Evolutionary conservation across 2,329 filamentous ascomycete species (phyloP), one percentile per base, ranked within the genome.

Genomic region (Blastomyces parvus): DNA sequence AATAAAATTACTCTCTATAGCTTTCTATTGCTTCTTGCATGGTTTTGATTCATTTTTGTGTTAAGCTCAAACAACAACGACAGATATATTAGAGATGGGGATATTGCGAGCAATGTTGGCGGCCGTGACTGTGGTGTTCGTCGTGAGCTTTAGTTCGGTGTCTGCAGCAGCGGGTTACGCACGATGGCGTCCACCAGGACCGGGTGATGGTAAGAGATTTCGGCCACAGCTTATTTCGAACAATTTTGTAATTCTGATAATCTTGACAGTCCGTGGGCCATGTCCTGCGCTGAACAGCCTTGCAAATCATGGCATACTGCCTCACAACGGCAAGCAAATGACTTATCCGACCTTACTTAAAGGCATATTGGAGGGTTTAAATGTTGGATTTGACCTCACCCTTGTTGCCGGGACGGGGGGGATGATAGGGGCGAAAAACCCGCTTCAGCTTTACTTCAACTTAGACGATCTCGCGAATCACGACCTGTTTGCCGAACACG

Each of bases 401-500:
- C 71, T 67, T 1, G 56, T 67, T n/a, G 62, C 75, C 13, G 68
- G 69, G 27, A 56, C 44, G 11, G 68, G 65, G 14, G 74, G 67
- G 5, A 55, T 71, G 6, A 56, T 69, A 1, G 66, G 67, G n/a
- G 64, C 65, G 3, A 61, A 60, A n/a, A 66, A 68, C 57, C 64
- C 56, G 3, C 63, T 68, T n/a, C 60, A 62, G 25, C 64, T 62
- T 17, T 63, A 62, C 7, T 72, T 73, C 61, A 60, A 70, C 38
- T 66, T 72, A 11, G 52, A 66, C 19, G 56, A 70, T 48, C 57
- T 71, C 3, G 53, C 60, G 22, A 62, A 68, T 56, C 71, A 76
- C 65, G 72, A 74, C 64, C 72, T 72, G 55, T 68, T 70, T 17
- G 75, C 75, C 62, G 74, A 77, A 67, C 74, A 77, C 66, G 74